phyloP scores from a whole-genome alignment of 2,329 filamentous ascomycete genomes.

The Penicillium sp. region DNA sequence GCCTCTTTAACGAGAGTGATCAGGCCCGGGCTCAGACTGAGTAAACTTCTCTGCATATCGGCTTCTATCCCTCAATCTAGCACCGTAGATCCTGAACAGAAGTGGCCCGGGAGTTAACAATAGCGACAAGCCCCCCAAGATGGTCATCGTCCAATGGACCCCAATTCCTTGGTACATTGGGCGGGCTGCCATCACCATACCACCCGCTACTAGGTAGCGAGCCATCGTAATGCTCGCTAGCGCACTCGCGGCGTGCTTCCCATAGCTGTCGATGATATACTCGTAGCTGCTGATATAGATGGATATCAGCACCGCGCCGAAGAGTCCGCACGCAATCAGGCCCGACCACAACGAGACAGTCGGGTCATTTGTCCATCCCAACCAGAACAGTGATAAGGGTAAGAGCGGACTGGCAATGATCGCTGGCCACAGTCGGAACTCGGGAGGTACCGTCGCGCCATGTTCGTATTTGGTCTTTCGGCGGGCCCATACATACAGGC shows the following conservation, averaged over 20 bases:
- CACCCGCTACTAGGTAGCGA: conserved; percentile 39
- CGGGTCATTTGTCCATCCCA: background rate
- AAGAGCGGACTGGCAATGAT: background rate
- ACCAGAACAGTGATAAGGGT: background rate
- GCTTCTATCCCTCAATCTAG: background rate
- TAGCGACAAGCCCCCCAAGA: conserved; percentile 33
- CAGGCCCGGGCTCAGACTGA: too few species aligned
- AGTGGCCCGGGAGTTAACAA: background rate
- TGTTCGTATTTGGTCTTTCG: background rate
- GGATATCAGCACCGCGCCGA: conserved; percentile 27
- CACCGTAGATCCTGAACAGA: background rate
- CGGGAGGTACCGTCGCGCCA: background rate
- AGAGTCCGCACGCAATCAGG: background rate
- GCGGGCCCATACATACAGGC: background rate
- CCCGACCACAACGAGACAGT: background rate
- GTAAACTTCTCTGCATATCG: background rate
- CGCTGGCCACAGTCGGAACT: background rate
- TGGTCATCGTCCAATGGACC: conserved; percentile 40
- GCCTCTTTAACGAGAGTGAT: too few species aligned
- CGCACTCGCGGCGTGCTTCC: conserved; percentile 16
- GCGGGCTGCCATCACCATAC: conserved; percentile 29
- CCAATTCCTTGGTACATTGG: conserved; percentile 40
- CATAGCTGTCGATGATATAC: conserved; percentile 59
- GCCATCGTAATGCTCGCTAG: conserved; percentile 26
- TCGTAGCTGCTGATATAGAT: conserved; percentile 53